Evolutionary conservation across 1,284 basidiomycete genomes (phyloP).

Genomic region (Ceratobasidium theobromae): DNA sequence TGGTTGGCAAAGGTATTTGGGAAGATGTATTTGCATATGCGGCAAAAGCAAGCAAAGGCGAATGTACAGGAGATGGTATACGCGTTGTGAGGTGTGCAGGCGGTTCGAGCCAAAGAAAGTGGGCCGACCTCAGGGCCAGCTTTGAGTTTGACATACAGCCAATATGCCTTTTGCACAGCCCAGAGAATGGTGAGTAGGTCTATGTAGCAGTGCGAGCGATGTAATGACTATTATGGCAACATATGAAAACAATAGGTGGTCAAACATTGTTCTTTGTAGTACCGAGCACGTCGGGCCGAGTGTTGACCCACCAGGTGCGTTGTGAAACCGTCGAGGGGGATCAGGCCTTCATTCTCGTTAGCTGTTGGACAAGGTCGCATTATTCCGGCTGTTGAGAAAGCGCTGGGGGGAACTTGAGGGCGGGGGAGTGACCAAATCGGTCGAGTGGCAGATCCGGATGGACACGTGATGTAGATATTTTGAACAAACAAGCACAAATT

Average conservation of each 20-base stretch:
- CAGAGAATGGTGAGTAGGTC: neutral
- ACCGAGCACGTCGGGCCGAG: constrained; percentile 67
- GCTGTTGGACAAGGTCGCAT: constrained; percentile 45
- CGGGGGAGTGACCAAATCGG: neutral
- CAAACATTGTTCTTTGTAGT: constrained; percentile 68
- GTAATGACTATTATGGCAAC: constrained; percentile 10
- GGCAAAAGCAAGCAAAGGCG: constrained; percentile 39
- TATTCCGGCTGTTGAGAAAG: constrained; percentile 40
- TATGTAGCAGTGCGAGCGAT: neutral
- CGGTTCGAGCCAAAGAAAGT: neutral
- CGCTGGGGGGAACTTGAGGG: neutral
- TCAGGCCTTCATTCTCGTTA: constrained; percentile 25
- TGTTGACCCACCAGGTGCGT: constrained; percentile 60
- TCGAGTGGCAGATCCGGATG: constrained; percentile 5
- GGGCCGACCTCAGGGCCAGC: constrained; percentile 12
- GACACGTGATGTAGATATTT: constrained; percentile 22
- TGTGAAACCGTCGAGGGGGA: constrained; percentile 10
- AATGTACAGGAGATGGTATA: neutral
- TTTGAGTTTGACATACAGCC: constrained; percentile 50
- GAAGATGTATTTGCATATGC: constrained; percentile 50
- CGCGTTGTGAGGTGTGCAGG: constrained; percentile 8
- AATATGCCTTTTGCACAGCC: constrained; percentile 50
- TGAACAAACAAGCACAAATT: constrained; percentile 2
- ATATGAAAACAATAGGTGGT: neutral
- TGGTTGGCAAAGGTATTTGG: constrained; percentile 73